Percentiles rank a stretch among this genome's conserved stretches.
phyloP scores from a whole-genome alignment of 305 asterid genomes.

The Caryopteris hybrid region DNA sequence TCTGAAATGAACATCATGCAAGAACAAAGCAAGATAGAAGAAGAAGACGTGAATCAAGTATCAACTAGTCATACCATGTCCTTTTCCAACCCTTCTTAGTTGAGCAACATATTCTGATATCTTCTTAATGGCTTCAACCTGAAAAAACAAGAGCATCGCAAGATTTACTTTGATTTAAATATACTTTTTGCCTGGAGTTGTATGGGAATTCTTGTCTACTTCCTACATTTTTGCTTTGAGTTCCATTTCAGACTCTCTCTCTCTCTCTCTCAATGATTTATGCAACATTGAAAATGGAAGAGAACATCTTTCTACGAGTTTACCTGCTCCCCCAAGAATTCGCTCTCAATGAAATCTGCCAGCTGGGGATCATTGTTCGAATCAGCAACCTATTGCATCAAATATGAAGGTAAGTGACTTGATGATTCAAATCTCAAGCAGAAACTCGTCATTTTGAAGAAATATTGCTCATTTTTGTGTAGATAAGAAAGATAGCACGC shows the following conservation, averaged over 20 bases:
- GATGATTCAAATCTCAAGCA: background rate
- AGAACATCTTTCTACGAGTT: no score
- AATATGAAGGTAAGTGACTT: background rate
- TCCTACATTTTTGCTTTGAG: background rate
- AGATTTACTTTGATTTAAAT: background rate
- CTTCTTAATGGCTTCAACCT: constrained; percentile 80
- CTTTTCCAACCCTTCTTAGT: constrained; percentile 86
- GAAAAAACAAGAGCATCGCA: background rate
- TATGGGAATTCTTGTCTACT: background rate
- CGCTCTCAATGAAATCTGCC: constrained; percentile 74
- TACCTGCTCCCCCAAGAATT: constrained; percentile 78
- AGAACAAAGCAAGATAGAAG: background rate
- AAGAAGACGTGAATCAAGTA: background rate
- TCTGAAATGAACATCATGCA: background rate
- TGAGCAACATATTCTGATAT: constrained; percentile 74
- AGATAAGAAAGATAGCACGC: background rate
- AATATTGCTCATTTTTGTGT: background rate
- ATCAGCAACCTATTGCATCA: constrained; percentile 56
- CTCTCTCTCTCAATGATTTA: no score
- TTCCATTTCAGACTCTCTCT: no score
- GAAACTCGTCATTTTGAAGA: background rate
- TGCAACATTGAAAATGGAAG: no score
- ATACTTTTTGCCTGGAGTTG: no score
- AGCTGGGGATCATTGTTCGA: constrained; percentile 56
- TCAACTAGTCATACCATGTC: constrained; percentile 55